These are phyloP conservation scores for Teratosphaeria nubilosa DNA, from an alignment of 2,329 filamentous ascomycete genomes.

Conservation along the genomic window DNA sequence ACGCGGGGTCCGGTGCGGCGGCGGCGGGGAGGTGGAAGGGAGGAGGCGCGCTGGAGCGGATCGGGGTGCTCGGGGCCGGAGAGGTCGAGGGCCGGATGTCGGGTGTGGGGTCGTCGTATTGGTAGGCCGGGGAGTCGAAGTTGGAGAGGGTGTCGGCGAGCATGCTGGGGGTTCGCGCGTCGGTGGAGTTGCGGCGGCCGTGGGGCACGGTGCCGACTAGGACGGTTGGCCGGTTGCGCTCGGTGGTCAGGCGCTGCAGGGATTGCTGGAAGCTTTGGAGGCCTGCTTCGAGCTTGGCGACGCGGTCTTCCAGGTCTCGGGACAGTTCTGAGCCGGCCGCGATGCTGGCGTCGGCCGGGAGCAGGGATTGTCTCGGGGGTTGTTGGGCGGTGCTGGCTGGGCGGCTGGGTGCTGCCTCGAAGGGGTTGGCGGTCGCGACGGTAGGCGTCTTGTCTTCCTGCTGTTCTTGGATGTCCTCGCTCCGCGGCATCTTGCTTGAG, in stretches of 20 bases:
- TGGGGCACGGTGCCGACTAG: constrained; percentile 15
- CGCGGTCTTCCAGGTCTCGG: constrained; percentile 25
- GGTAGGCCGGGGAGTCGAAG: constrained; percentile 10
- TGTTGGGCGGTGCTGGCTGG: not conserved
- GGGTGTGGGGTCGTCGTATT: constrained; percentile 11
- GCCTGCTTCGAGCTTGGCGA: constrained; percentile 25
- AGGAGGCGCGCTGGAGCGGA: not conserved
- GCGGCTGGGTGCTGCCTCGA: not conserved
- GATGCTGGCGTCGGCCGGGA: not conserved
- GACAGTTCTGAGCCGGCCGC: constrained; percentile 8
- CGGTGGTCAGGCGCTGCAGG: constrained; percentile 21
- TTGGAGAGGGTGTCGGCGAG: constrained; percentile 21
- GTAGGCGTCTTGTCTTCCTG: not conserved
- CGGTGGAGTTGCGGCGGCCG: constrained; percentile 9
- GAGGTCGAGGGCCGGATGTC: constrained; percentile 1
- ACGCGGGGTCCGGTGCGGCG: no score
- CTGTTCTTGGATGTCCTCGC: constrained; percentile 1
- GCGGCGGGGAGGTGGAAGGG: no score
- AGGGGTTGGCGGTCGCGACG: constrained; percentile 3
- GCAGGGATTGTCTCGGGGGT: not conserved
- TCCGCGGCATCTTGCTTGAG: constrained; percentile 6
- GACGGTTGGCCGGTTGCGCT: constrained; percentile 22
- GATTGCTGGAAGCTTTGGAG: constrained; percentile 24
- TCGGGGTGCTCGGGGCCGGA: constrained; percentile 7
- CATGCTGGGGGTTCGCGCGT: constrained; percentile 23